Conservation (phyloP, 1,284 basidiomycete species). For the Singerocomus rubriflavus region DNA sequence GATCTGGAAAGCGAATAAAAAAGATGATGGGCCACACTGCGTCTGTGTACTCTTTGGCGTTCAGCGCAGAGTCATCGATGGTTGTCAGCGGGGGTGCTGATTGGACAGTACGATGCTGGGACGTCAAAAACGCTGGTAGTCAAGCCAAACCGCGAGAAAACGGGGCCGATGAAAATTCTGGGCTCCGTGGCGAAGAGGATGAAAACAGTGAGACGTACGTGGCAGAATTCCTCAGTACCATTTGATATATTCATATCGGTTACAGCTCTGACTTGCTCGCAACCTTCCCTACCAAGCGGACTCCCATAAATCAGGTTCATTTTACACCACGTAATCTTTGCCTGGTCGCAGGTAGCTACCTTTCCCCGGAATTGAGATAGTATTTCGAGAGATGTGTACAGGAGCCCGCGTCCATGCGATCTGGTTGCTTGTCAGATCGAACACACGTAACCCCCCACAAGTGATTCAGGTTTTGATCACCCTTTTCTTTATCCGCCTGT, state of each 20-base stretch:
- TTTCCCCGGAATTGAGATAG: conserved; percentile 55
- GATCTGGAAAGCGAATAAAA: conserved; percentile 90
- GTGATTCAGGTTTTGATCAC: conserved; percentile 2
- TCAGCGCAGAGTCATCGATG: conserved; percentile 87
- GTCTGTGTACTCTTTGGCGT: conserved; percentile 87
- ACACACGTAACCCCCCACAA: neutral
- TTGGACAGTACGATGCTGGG: conserved; percentile 96
- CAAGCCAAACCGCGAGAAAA: conserved; percentile 53
- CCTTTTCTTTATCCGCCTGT: conserved; percentile 5
- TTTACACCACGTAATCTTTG: conserved; percentile 95
- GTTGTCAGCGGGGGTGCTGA: conserved; percentile 90
- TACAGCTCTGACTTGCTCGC: conserved; percentile 81
- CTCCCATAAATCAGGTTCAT: conserved; percentile 88
- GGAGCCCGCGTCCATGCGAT: neutral
- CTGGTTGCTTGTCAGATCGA: neutral
- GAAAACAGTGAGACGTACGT: conserved; percentile 64
- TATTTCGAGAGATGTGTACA: neutral
- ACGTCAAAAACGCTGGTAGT: conserved; percentile 83
- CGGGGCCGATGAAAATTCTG: conserved; percentile 38
- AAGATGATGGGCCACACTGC: conserved; percentile 95
- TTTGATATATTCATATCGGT: conserved; percentile 4
- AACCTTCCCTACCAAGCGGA: conserved; percentile 94
- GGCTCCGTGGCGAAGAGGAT: conserved; percentile 40
- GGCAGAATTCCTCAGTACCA: neutral
- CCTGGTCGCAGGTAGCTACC: conserved; percentile 77